Evolutionary conservation across 1,139 yeast genomes (phyloP).

Genomic region (Suhomyces terraborum): DNA sequence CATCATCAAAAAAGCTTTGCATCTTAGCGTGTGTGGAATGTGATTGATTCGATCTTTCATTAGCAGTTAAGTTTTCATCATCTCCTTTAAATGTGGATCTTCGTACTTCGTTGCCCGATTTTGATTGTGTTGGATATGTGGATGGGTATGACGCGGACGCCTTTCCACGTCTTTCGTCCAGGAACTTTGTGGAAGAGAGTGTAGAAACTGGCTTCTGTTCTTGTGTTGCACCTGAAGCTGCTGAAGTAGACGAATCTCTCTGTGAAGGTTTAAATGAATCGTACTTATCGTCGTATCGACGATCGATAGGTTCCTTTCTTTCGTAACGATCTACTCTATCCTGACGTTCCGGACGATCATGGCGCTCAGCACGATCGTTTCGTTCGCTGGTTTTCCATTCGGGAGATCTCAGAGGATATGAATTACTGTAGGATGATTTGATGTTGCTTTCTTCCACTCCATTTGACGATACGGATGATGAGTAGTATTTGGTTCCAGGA

Average conservation of each 20-base stretch:
- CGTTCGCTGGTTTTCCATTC: conserved; percentile 10
- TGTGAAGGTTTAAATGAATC: conserved; percentile 9
- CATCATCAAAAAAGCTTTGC: conserved; percentile 21
- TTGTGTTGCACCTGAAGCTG: background rate
- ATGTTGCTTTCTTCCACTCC: conserved; percentile 13
- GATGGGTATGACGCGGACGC: conserved; percentile 8
- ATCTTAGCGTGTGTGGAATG: conserved; percentile 12
- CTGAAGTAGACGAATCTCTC: background rate
- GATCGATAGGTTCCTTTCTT: background rate
- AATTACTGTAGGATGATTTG: conserved; percentile 10
- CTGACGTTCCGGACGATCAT: background rate
- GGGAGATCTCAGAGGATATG: conserved; percentile 10
- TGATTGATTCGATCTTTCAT: conserved; percentile 1
- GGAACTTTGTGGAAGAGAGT: conserved; percentile 11
- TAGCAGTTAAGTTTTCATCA: conserved; percentile 7
- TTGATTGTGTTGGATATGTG: conserved; percentile 4
- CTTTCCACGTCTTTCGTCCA: conserved; percentile 14
- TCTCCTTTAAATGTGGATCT: conserved; percentile 2
- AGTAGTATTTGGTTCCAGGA: conserved; percentile 13
- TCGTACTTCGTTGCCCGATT: conserved; percentile 5
- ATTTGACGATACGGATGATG: conserved; percentile 13
- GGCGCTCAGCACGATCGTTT: background rate
- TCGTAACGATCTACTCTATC: conserved; percentile 2
- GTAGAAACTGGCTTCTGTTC: conserved; percentile 7
- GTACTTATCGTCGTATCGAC: conserved; percentile 4